These are phyloP conservation scores for Azolla pinnata DNA, from an alignment of 75 land plant genomes.

Conservation along the genomic window DNA sequence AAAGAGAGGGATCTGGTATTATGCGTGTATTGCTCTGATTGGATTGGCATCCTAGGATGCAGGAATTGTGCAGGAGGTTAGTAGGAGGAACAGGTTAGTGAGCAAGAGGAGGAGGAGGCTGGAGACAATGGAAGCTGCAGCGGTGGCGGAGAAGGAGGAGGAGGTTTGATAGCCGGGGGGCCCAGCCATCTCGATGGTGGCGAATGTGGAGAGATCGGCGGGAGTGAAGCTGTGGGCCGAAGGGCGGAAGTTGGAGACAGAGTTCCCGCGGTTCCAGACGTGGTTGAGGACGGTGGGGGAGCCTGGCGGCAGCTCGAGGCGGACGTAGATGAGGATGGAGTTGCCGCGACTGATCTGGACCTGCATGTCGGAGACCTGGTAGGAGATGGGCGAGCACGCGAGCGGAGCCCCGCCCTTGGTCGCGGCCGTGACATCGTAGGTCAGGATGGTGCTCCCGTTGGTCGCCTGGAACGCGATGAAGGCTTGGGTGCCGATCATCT, in stretches of 20 bases:
- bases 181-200: constrained; percentile 49
- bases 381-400: constrained; percentile 20
- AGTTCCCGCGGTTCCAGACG: constrained; percentile 77
- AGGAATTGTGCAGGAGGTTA: too few relatives aligned
- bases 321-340: constrained; percentile 15
- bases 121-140: too few relatives aligned
- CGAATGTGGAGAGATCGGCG: constrained; percentile 41
- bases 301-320: constrained; percentile 35
- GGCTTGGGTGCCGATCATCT: constrained; percentile 68
- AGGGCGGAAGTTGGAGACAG: constrained; percentile 58
- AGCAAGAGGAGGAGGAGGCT: too few relatives aligned
- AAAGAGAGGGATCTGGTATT: too few relatives aligned
- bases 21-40: too few relatives aligned
- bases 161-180: too few relatives aligned
- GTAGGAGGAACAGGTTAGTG: too few relatives aligned
- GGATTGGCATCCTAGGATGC: too few relatives aligned
- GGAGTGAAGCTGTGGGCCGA: constrained; percentile 45
- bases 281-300: constrained; percentile 44
- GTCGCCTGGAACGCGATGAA: constrained; percentile 67
- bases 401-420: constrained; percentile 41
- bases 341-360: constrained; percentile 40
- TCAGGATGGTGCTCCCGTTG: constrained; percentile 37
- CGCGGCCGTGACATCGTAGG: constrained; percentile 48
- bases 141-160: too few relatives aligned
- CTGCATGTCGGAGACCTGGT: constrained; percentile 32